These are phyloP conservation scores for Solanum sitiens DNA, from an alignment of 257 asterid genomes.

Conservation along the genomic window DNA sequence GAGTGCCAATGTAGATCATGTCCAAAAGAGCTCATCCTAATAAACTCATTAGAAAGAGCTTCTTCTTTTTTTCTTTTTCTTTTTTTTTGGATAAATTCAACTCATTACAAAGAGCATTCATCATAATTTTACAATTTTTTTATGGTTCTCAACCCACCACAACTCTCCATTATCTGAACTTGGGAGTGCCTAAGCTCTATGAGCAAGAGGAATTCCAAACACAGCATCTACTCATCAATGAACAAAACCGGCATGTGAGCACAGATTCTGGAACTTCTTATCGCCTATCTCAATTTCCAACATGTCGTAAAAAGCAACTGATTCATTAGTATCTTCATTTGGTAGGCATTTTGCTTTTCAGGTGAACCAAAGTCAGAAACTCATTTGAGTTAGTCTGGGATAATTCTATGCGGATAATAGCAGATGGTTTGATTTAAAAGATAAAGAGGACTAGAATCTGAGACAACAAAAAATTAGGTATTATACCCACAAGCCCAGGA, in stretches of 20 bases:
- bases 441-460: not conserved
- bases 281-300: not conserved
- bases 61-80: no score
- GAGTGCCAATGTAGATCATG: not conserved
- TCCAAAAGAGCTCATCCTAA: not conserved
- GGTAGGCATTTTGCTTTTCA: not conserved
- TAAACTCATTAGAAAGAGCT: not conserved
- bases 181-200: not conserved
- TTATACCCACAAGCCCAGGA: not conserved
- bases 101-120: not conserved
- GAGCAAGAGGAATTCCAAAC: not conserved
- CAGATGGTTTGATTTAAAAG: not conserved
- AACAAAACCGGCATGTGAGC: not conserved
- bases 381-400: not conserved
- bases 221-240: not conserved
- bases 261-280: not conserved
- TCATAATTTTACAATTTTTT: not conserved
- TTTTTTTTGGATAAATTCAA: not conserved
- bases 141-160: not conserved
- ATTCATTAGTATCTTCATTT: not conserved
- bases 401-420: not conserved
- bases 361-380: not conserved
- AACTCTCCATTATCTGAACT: not conserved
- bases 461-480: not conserved
- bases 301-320: not conserved